Percentiles rank a stretch among this genome's conserved stretches.
phyloP scores from a whole-genome alignment of 23 red algal species.

The Agarophyton chilense region DNA sequence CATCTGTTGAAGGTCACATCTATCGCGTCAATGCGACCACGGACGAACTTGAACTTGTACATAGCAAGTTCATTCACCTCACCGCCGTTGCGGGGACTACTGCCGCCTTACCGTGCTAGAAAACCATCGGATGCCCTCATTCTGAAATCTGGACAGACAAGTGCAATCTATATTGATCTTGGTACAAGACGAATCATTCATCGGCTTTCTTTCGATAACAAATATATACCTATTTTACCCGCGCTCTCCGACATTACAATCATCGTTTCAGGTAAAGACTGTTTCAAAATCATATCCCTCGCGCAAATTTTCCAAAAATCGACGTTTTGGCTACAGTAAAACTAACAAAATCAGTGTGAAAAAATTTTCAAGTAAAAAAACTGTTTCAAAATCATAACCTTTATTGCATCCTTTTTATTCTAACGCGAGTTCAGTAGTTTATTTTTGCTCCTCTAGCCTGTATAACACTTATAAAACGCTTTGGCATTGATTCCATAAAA shows the following conservation, averaged over 20 bases:
- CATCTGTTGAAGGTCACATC: slow-evolving; percentile 59
- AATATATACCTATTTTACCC: slow-evolving; percentile 10
- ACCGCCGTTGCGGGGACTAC: not conserved
- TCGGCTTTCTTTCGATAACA: slow-evolving; percentile 22
- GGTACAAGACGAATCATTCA: slow-evolving; percentile 50
- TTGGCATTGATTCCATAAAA: too few relatives aligned
- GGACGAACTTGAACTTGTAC: slow-evolving; percentile 28
- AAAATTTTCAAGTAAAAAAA: too few relatives aligned
- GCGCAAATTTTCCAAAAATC: too few relatives aligned
- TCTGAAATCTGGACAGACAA: slow-evolving; percentile 33
- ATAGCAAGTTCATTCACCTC: slow-evolving; percentile 34
- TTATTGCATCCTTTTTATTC: too few relatives aligned
- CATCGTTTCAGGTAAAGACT: slow-evolving; percentile 29
- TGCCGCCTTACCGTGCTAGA: not conserved
- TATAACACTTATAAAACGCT: too few relatives aligned
- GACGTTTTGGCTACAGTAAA: too few relatives aligned
- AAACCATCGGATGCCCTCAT: slow-evolving; percentile 37
- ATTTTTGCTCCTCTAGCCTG: too few relatives aligned
- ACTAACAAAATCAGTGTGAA: too few relatives aligned
- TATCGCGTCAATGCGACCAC: slow-evolving; percentile 54
- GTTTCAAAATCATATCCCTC: too few relatives aligned
- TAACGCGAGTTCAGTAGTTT: too few relatives aligned
- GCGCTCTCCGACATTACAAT: slow-evolving; percentile 42
- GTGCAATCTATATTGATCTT: slow-evolving; percentile 47
- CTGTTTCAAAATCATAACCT: too few relatives aligned